A percentile compares a stretch with the other conserved stretches of the same genome.
Conservation (phyloP, 1,139 yeast species). For the Yarrowia galli region DNA sequence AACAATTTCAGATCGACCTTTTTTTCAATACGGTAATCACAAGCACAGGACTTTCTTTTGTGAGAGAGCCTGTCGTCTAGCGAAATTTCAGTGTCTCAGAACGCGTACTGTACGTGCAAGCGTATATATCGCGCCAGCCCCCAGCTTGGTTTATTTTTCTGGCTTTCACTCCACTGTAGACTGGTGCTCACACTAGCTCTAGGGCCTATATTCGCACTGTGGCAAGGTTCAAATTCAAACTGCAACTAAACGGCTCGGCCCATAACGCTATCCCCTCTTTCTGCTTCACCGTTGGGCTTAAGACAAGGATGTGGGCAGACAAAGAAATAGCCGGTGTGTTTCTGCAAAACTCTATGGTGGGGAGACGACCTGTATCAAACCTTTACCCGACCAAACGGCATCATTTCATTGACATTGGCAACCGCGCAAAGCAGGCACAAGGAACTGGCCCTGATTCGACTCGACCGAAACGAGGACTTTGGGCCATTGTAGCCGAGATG, state of each 20-base stretch:
- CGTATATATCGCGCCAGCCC: background rate
- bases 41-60: too few species aligned
- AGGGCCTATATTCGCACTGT: background rate
- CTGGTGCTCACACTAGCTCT: too few species aligned
- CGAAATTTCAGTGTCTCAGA: background rate
- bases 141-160: constrained; percentile 4
- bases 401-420: constrained; percentile 4
- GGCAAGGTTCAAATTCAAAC: constrained; percentile 23
- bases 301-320: constrained; percentile 11
- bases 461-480: background rate
- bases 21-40: too few species aligned
- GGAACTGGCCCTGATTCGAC: constrained; percentile 23
- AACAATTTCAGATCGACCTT: too few species aligned
- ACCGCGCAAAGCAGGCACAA: constrained; percentile 35
- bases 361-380: background rate
- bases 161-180: background rate
- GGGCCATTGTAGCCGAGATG: constrained; percentile 1
- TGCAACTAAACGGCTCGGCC: constrained; percentile 35
- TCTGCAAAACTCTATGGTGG: background rate
- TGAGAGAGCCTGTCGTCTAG: too few species aligned
- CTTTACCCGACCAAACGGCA: background rate
- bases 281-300: constrained; percentile 38
- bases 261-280: constrained; percentile 36
- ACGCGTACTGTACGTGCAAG: constrained; percentile 15
- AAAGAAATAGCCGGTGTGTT: constrained; percentile 21